Conservation (phyloP, 331 rosid genomes). For the Telfairia occidentalis region DNA sequence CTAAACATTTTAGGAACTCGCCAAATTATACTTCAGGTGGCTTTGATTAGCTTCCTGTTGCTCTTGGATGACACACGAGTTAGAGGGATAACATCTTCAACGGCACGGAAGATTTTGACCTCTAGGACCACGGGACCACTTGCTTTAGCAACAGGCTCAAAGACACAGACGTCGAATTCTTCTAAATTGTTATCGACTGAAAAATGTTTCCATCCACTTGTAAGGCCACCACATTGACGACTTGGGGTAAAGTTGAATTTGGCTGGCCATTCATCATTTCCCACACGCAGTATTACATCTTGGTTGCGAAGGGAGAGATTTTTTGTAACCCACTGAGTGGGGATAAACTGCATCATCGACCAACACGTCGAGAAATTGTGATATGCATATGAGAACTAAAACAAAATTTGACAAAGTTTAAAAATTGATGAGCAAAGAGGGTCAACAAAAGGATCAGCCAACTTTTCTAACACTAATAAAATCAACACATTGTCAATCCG, state of each 20-base stretch:
- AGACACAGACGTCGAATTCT: constrained; percentile 51
- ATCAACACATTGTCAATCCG: too few species aligned
- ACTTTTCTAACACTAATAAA: background rate
- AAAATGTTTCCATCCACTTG: constrained; percentile 59
- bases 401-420: background rate
- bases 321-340: constrained; percentile 28
- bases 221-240: constrained; percentile 38
- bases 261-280: constrained; percentile 28
- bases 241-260: constrained; percentile 19
- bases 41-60: constrained; percentile 14
- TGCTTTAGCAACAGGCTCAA: constrained; percentile 21
- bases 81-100: constrained; percentile 29
- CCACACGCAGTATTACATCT: constrained; percentile 38
- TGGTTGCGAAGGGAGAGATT: constrained; percentile 25
- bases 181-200: constrained; percentile 50
- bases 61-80: constrained; percentile 7
- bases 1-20: background rate
- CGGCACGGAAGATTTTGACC: constrained; percentile 47
- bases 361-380: background rate
- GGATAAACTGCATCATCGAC: constrained; percentile 28
- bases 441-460: background rate
- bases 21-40: background rate
- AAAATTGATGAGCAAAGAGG: background rate
- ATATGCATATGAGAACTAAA: background rate
- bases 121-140: constrained; percentile 24